Conservation (phyloP, 176 grass and related monocot species). For the Triticum aestivum region IWGSC_CS_RefSeq_v2.1 NC_057812.1:4325942-4326441, state of each 20-base stretch:
- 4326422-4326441: slow-evolving; percentile 59
- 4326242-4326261: slow-evolving; percentile 60
- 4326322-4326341: slow-evolving; percentile 50
- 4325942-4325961: too few species aligned
- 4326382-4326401: slow-evolving; percentile 39
- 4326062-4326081: too few species aligned
- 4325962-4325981: too few species aligned
- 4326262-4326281: slow-evolving; percentile 67
- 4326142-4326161: slow-evolving; percentile 28
- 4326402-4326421: slow-evolving; percentile 39
- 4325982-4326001: too few species aligned
- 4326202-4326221: slow-evolving; percentile 53
- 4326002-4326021: too few species aligned
- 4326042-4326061: too few species aligned
- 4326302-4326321: slow-evolving; percentile 37
- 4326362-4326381: slow-evolving; percentile 64
- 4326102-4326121: too few species aligned
- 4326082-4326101: too few species aligned
- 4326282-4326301: slow-evolving; percentile 46
- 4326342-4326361: slow-evolving; percentile 53
- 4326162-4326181: slow-evolving; percentile 61
- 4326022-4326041: too few species aligned
- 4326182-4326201: slow-evolving; percentile 35
- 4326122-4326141: background rate
- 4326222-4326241: slow-evolving; percentile 53